A percentile compares a stretch with the other conserved stretches of the same genome.
Evolutionary conservation across 2,329 filamentous ascomycete species (phyloP).

Genomic region (Colletotrichum lini): DNA sequence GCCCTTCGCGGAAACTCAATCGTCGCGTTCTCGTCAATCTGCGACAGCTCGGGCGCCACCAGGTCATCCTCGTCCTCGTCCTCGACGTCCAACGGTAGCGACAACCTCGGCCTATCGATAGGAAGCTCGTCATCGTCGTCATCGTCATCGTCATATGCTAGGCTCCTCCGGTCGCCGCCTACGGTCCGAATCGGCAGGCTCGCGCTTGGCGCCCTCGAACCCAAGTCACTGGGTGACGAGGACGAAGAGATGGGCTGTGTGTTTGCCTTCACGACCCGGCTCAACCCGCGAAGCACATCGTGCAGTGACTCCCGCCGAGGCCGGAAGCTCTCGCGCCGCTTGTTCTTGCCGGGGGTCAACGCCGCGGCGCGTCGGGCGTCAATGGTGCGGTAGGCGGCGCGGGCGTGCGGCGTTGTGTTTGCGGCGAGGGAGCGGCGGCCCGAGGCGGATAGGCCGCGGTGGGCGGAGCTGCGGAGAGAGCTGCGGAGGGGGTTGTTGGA

Average conservation of each 20-base stretch:
- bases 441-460: conserved; percentile 60
- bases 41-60: conserved; percentile 67
- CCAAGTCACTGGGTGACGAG: conserved; percentile 55
- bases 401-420: conserved; percentile 71
- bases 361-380: conserved; percentile 71
- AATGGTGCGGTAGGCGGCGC: conserved; percentile 71
- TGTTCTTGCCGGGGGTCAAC: conserved; percentile 72
- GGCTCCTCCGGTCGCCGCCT: conserved; percentile 44
- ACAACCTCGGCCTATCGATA: conserved; percentile 67
- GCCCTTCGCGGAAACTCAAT: conserved; percentile 72
- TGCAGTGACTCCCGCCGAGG: conserved; percentile 70
- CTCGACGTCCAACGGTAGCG: conserved; percentile 64
- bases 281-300: conserved; percentile 68
- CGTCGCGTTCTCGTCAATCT: conserved; percentile 68
- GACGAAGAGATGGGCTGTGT: conserved; percentile 64
- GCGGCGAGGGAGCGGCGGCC: conserved; percentile 60
- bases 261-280: conserved; percentile 66
- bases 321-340: conserved; percentile 68
- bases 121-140: conserved; percentile 65
- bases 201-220: conserved; percentile 27
- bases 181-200: conserved; percentile 46
- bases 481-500: conserved; percentile 15
- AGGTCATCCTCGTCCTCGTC: conserved; percentile 65
- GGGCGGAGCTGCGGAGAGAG: conserved; percentile 43
- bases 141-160: conserved; percentile 45